Percentiles rank a stretch among this genome's conserved stretches.
phyloP scores from a whole-genome alignment of 805 yeast genomes.

The Vanderwaltozyma verrucispora region DNA sequence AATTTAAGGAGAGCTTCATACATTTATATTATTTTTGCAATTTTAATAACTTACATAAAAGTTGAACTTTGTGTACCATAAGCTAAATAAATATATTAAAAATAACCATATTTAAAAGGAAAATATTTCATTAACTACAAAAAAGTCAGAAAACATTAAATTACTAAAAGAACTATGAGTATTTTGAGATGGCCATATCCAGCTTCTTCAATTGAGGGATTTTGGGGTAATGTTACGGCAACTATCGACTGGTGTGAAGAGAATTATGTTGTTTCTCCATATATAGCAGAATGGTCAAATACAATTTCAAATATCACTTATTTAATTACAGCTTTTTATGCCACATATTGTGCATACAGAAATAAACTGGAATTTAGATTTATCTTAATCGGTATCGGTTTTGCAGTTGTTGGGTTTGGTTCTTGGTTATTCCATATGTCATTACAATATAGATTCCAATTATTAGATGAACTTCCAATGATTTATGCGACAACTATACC shows the following conservation, averaged over 20 bases:
- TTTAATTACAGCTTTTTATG: conserved; percentile 47
- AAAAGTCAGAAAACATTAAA: too few relatives aligned
- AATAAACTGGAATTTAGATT: conserved; percentile 65
- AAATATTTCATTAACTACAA: too few relatives aligned
- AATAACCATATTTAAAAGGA: too few relatives aligned
- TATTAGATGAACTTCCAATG: conserved; percentile 96
- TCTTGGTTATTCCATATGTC: conserved; percentile 97
- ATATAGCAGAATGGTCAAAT: conserved; percentile 84
- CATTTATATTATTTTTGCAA: too few relatives aligned
- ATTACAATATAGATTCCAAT: conserved; percentile 74
- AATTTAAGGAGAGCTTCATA: too few relatives aligned
- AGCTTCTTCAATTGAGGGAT: conserved; percentile 43
- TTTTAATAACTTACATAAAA: too few relatives aligned
- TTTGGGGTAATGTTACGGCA: conserved; percentile 78
- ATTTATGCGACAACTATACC: conserved; percentile 96
- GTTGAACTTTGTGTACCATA: too few relatives aligned
- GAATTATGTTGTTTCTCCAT: conserved; percentile 77
- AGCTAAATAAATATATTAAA: too few relatives aligned
- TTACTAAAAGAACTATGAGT: conserved; percentile 7
- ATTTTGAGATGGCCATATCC: conserved; percentile 38
- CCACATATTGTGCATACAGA: conserved; percentile 48
- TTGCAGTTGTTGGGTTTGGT: conserved; percentile 84
- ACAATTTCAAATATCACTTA: conserved; percentile 65
- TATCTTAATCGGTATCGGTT: conserved; percentile 62
- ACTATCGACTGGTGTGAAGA: conserved; percentile 99